Evolutionary conservation across 2,329 filamentous ascomycete genomes (phyloP), one percentile per base, ranked within the genome.

Genomic region (Epichloe elymi): DNA sequence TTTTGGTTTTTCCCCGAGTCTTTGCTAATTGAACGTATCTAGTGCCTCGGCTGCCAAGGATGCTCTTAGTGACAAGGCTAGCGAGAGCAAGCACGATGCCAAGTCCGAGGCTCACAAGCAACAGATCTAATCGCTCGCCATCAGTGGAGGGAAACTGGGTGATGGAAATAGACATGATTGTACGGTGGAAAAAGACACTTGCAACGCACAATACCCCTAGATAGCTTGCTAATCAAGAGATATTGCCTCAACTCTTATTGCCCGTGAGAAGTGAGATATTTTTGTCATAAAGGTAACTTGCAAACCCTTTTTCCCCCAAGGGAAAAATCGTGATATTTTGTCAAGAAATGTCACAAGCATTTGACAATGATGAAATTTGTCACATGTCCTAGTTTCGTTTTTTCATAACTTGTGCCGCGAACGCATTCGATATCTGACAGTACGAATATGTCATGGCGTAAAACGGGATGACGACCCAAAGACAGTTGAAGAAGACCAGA

Each of bases 401-500:
- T 51, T 61, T 68, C 1, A 52, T 50, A 19, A 60, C 48, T 3
- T 63, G 61, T 39, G 58, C 57, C 2, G 51, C 64, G 56, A 81
- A 75, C 0, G 79, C 79, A 50, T 73, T 66, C 8, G 70, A 69
- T 49, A 84, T 80, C 55, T 83, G 78, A 19, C 60, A 57, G 40
- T 73, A 71, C 2, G 75, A 71, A 51, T 80, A 72, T 57, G 71
- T 81, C 51, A 83, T 69, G 19, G 75, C 70, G 63, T 80, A 85
- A 2, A 77, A 51, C 0, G 82, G 82, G 54, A 84, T 73, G 54
- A 76, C 75, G 4, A 85, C 80, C 82, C 82, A 85, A 4, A 84
- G 67, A 58, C 73, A 75, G 65, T 85, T 85, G 70, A 85, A 85
- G 65, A 85, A 84, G 57, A 82, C 70, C 15, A 85, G 67, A 57